A percentile compares a stretch with the other conserved stretches of the same genome.
Evolutionary conservation across 441 rosid genomes (phyloP).

Genomic region (Manihot esculenta): DNA sequence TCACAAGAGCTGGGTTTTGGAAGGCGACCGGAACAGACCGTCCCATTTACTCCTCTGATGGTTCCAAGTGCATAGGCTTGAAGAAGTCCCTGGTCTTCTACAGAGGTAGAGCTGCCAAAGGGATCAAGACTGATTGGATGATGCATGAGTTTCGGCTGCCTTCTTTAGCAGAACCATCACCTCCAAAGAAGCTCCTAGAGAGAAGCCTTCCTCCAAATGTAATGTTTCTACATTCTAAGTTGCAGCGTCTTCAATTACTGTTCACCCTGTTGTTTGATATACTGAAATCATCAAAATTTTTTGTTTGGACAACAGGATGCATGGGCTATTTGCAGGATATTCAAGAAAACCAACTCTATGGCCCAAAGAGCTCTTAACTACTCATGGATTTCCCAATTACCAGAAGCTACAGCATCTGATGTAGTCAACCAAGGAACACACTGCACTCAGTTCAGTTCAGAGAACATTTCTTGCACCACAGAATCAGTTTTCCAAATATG

Average conservation of each 20-base stretch:
- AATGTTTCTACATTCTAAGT: slow-evolving; percentile 12
- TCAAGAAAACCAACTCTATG: slow-evolving; percentile 78
- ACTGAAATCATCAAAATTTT: background rate
- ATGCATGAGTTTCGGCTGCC: slow-evolving; percentile 98
- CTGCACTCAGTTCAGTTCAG: slow-evolving; percentile 40
- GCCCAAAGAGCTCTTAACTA: slow-evolving; percentile 73
- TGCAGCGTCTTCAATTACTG: background rate
- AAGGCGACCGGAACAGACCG: slow-evolving; percentile 96
- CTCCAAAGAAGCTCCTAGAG: slow-evolving; percentile 61
- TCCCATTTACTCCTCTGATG: slow-evolving; percentile 80
- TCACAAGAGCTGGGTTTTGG: slow-evolving; percentile 94
- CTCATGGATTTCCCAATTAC: slow-evolving; percentile 52
- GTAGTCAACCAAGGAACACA: slow-evolving; percentile 27
- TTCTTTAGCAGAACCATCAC: slow-evolving; percentile 47
- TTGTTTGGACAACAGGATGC: slow-evolving; percentile 53
- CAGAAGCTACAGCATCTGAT: slow-evolving; percentile 32
- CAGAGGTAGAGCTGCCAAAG: slow-evolving; percentile 92
- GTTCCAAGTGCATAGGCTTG: slow-evolving; percentile 73
- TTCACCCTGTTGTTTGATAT: background rate
- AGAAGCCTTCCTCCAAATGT: slow-evolving; percentile 62
- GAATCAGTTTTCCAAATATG: slow-evolving; percentile 40
- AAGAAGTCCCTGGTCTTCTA: slow-evolving; percentile 94
- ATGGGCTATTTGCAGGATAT: slow-evolving; percentile 98
- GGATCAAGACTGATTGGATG: slow-evolving; percentile 98
- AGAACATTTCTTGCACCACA: slow-evolving; percentile 52